phyloP scores from a whole-genome alignment of 371 early-diverging fungal genomes.

The Gilbertella persicaria region DNA sequence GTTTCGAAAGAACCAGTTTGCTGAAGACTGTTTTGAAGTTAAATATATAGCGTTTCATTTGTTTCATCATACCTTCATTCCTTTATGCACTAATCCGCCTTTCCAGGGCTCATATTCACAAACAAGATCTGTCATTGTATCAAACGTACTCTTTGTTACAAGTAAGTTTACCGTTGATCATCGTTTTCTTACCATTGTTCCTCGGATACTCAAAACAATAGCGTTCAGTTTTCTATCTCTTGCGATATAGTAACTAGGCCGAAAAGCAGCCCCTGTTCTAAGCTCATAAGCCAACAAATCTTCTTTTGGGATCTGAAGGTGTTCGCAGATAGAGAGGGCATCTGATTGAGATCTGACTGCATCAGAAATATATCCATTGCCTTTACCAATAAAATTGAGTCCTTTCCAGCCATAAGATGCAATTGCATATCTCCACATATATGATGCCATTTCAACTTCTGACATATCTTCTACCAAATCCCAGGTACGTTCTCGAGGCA shows the following conservation, averaged over 20 bases:
- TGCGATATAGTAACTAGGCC: slow-evolving; percentile 75
- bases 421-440: slow-evolving; percentile 60
- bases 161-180: neutral
- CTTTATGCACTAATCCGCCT: slow-evolving; percentile 80
- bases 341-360: slow-evolving; percentile 68
- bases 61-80: slow-evolving; percentile 55
- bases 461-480: slow-evolving; percentile 36
- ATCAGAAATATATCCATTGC: slow-evolving; percentile 65
- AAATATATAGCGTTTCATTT: neutral
- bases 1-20: slow-evolving; percentile 71
- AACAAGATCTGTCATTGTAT: slow-evolving; percentile 80
- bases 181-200: slow-evolving; percentile 65
- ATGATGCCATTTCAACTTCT: slow-evolving; percentile 53
- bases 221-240: slow-evolving; percentile 66
- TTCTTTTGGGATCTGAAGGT: slow-evolving; percentile 60
- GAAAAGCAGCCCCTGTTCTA: slow-evolving; percentile 65
- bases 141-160: slow-evolving; percentile 62
- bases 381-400: slow-evolving; percentile 73
- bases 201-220: slow-evolving; percentile 74
- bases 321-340: slow-evolving; percentile 66
- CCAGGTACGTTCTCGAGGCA: slow-evolving; percentile 36
- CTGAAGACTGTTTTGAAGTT: slow-evolving; percentile 44
- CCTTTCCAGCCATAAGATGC: slow-evolving; percentile 79
- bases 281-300: slow-evolving; percentile 78
- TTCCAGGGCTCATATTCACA: slow-evolving; percentile 86